phyloP scores from a whole-genome alignment of 2,329 filamentous ascomycete genomes.

The Lojkania enalia region DNA sequence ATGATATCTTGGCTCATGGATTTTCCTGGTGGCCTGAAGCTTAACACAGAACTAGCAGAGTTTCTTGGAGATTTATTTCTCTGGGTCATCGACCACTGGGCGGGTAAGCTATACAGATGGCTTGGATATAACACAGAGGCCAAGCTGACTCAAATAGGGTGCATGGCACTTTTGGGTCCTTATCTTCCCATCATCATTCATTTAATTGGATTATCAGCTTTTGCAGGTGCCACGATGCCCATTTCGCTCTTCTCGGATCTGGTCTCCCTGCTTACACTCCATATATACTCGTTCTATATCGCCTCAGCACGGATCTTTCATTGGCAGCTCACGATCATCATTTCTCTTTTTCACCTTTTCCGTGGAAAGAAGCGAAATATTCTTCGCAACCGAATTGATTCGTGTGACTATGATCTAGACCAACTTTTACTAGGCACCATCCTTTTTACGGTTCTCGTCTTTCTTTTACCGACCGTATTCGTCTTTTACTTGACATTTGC shows the following conservation, averaged over 20 bases:
- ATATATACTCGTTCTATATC: constrained; percentile 98
- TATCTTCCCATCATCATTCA: constrained; percentile 84
- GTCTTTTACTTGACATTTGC: constrained; percentile 98
- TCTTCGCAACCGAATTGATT: constrained; percentile 94
- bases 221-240: constrained; percentile 94
- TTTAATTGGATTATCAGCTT: constrained; percentile 91
- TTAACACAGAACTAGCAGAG: constrained; percentile 90
- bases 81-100: constrained; percentile 99
- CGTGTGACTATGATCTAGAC: constrained; percentile 97
- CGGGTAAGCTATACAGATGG: too few relatives aligned
- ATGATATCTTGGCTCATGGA: constrained; percentile 97
- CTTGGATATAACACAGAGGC: not conserved
- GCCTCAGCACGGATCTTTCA: constrained; percentile 96
- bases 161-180: constrained; percentile 76
- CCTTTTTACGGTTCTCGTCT: constrained; percentile 92
- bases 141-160: constrained; percentile 56
- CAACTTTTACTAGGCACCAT: constrained; percentile 96
- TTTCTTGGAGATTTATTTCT: constrained; percentile 95
- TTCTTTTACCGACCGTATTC: constrained; percentile 88
- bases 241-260: constrained; percentile 95
- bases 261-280: constrained; percentile 85
- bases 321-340: constrained; percentile 96
- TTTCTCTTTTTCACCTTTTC: constrained; percentile 97
- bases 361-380: constrained; percentile 98
- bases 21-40: constrained; percentile 90